Conservation (phyloP, 768 basidiomycete species). For the Lentinula raphanica region DNA sequence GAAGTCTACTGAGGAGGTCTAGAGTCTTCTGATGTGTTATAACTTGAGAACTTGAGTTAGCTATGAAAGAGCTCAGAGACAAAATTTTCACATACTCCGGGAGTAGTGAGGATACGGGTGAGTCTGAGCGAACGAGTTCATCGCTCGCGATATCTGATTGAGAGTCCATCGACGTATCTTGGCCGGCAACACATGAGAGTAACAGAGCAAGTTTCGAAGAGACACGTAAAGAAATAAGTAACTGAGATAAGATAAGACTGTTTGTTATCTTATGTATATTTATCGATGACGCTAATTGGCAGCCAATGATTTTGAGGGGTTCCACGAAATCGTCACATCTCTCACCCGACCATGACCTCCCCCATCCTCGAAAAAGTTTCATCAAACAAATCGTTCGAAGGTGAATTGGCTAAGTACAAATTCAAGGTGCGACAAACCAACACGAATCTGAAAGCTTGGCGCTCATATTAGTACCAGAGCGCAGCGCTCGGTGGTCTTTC, state of each 20-base stretch:
- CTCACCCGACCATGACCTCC: background rate
- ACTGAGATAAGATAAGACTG: background rate
- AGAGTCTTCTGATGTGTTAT: background rate
- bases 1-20: slow-evolving; percentile 3
- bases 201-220: background rate
- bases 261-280: background rate
- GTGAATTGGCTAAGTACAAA: slow-evolving; percentile 80
- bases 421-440: slow-evolving; percentile 50
- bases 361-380: slow-evolving; percentile 62
- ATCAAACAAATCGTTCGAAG: slow-evolving; percentile 74
- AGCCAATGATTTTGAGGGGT: background rate
- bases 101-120: slow-evolving; percentile 4
- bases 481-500: slow-evolving; percentile 60
- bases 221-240: background rate
- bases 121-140: background rate
- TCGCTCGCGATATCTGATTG: background rate
- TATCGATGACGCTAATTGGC: background rate
- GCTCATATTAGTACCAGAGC: slow-evolving; percentile 39
- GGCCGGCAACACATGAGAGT: background rate
- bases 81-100: background rate
- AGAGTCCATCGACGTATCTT: background rate
- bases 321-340: background rate
- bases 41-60: background rate
- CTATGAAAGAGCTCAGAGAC: background rate
- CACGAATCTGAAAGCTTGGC: background rate